Evolutionary conservation across 2,329 filamentous ascomycete genomes (phyloP).

Genomic region (Aspergillus floridensis): DNA sequence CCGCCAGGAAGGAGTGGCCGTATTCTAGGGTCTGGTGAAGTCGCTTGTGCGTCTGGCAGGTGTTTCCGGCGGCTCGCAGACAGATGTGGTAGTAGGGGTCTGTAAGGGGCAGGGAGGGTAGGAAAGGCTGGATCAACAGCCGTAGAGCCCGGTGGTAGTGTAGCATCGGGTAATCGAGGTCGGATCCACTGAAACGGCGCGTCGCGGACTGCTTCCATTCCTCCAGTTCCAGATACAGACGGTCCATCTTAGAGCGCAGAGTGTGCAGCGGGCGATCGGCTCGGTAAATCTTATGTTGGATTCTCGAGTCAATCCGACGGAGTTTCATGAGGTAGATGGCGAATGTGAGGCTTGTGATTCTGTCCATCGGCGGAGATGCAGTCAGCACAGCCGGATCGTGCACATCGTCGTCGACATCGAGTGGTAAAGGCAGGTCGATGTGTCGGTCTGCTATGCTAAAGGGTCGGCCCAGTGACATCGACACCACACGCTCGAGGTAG

Average conservation of each 20-base stretch:
- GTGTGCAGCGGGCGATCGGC: constrained; percentile 47
- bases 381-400: constrained; percentile 36
- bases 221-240: constrained; percentile 46
- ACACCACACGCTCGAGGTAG: constrained; percentile 50
- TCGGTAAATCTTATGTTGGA: constrained; percentile 54
- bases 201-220: constrained; percentile 46
- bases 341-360: constrained; percentile 41
- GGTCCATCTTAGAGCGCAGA: constrained; percentile 49
- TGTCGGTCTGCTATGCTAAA: constrained; percentile 52
- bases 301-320: constrained; percentile 49
- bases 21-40: constrained; percentile 40
- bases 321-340: constrained; percentile 47
- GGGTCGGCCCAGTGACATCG: constrained; percentile 51
- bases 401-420: constrained; percentile 45
- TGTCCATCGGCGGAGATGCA: constrained; percentile 28
- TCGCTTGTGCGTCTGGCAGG: constrained; percentile 39
- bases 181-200: constrained; percentile 34
- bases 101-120: constrained; percentile 45
- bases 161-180: constrained; percentile 49
- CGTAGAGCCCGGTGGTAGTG: constrained; percentile 52
- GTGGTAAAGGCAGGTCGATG: constrained; percentile 50
- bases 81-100: constrained; percentile 50
- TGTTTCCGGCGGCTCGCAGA: constrained; percentile 36
- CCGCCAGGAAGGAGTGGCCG: constrained; percentile 39
- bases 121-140: constrained; percentile 52